A percentile compares a stretch with the other conserved stretches of the same genome.
Evolutionary conservation across 75 land plant species (phyloP).

Genomic region (Larix kaempferi): DNA sequence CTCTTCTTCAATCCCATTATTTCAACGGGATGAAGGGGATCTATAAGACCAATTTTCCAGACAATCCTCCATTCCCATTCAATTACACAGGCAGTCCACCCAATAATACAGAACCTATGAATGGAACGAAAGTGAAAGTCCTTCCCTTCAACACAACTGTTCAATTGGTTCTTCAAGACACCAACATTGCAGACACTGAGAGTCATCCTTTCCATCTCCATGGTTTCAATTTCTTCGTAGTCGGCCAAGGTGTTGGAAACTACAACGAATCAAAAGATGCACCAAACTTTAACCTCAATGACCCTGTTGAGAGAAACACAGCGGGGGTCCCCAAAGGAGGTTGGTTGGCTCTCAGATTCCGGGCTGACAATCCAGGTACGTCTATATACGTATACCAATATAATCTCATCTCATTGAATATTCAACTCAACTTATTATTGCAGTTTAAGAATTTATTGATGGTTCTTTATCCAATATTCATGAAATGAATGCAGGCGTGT

Average conservation of each 20-base stretch:
- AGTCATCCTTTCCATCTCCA: conserved; percentile 36
- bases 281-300: conserved; percentile 20
- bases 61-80: conserved; percentile 16
- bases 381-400: too few species aligned
- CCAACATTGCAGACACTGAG: conserved; percentile 14
- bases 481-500: conserved; percentile 32
- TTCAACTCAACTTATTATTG: too few species aligned
- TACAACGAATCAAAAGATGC: conserved; percentile 22
- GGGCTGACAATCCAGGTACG: conserved; percentile 37
- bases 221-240: conserved; percentile 28
- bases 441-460: too few species aligned
- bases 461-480: too few species aligned
- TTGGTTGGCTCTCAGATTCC: conserved; percentile 27
- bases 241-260: conserved; percentile 25
- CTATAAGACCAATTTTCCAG: conserved; percentile 27
- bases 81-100: conserved; percentile 29
- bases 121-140: conserved; percentile 19
- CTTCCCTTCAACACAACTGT: conserved; percentile 27
- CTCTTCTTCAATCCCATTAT: conserved; percentile 35
- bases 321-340: conserved; percentile 23
- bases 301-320: conserved; percentile 34
- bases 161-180: conserved; percentile 34
- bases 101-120: conserved; percentile 9
- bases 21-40: conserved; percentile 14
- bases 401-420: too few species aligned